A percentile compares a stretch with the other conserved stretches of the same genome.
These are phyloP conservation scores for Meyerozyma smithsonii DNA, from an alignment of 1,139 yeast genomes.

Conservation along the genomic window DNA sequence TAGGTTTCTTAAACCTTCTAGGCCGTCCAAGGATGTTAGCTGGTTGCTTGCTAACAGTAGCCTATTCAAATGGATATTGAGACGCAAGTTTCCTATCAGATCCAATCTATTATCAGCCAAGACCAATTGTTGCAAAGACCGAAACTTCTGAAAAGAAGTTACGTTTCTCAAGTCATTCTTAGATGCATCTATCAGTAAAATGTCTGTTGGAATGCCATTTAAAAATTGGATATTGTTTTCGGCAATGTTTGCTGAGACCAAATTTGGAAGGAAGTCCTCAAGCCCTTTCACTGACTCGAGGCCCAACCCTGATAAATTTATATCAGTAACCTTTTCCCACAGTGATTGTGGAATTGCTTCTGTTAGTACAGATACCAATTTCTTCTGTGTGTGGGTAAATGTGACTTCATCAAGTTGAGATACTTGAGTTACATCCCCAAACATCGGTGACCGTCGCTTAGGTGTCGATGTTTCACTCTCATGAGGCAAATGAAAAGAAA, in stretches of 20 bases:
- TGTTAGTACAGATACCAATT: slow-evolving; percentile 45
- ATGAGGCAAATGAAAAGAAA: slow-evolving; percentile 39
- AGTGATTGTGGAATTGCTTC: slow-evolving; percentile 34
- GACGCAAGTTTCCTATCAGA: slow-evolving; percentile 25
- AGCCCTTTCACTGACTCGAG: slow-evolving; percentile 43
- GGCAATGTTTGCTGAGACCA: slow-evolving; percentile 35
- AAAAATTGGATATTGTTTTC: slow-evolving; percentile 39
- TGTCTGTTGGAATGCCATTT: slow-evolving; percentile 41
- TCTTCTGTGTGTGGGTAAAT: slow-evolving; percentile 44
- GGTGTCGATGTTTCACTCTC: slow-evolving; percentile 7
- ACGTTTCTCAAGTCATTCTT: slow-evolving; percentile 37
- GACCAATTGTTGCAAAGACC: slow-evolving; percentile 41
- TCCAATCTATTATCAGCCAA: slow-evolving; percentile 34
- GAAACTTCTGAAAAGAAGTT: slow-evolving; percentile 36
- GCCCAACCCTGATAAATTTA: slow-evolving; percentile 28
- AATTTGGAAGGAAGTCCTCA: slow-evolving; percentile 39
- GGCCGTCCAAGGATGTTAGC: slow-evolving; percentile 31
- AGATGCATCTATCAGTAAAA: slow-evolving; percentile 34
- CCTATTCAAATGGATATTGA: slow-evolving; percentile 34
- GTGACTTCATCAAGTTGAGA: slow-evolving; percentile 45
- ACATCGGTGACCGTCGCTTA: slow-evolving; percentile 16
- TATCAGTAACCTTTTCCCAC: slow-evolving; percentile 41
- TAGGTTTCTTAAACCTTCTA: slow-evolving; percentile 38
- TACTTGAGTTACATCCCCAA: slow-evolving; percentile 34
- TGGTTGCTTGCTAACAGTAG: slow-evolving; percentile 30